These are phyloP conservation scores for Claviceps sp. DNA, from an alignment of 2,329 filamentous ascomycete genomes.

Conservation along the genomic window DNA sequence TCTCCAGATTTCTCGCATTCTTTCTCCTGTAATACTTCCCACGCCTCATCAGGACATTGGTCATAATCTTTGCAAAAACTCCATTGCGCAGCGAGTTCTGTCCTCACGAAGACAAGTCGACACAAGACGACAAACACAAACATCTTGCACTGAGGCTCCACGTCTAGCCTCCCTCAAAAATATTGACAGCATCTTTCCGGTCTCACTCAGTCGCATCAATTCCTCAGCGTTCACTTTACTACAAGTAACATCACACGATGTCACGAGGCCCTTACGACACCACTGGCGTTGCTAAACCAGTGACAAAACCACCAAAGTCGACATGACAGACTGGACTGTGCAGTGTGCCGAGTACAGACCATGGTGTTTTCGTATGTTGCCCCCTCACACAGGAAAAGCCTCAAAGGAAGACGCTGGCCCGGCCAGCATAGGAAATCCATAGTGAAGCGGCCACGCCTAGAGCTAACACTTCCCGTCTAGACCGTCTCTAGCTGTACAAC, in stretches of 20 bases:
- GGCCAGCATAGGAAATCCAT: not conserved
- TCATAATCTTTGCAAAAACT: not conserved
- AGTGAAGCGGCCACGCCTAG: not conserved
- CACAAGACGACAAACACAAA: not conserved
- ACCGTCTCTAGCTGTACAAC: not conserved
- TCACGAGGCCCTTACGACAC: conserved; percentile 24
- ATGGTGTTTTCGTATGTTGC: not conserved
- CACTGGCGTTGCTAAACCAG: conserved; percentile 24
- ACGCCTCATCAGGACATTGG: not conserved
- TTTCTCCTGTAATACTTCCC: not conserved
- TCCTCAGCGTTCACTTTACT: not conserved
- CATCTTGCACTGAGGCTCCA: not conserved
- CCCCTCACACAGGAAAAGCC: not conserved
- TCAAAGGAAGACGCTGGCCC: not conserved
- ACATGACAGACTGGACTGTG: not conserved
- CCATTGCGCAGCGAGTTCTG: not conserved
- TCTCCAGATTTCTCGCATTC: not conserved
- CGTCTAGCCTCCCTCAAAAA: not conserved
- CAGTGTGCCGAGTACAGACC: not conserved
- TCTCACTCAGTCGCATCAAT: not conserved
- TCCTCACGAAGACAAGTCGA: not conserved
- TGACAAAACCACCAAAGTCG: conserved; percentile 22
- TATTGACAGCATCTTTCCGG: not conserved
- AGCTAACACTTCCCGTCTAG: not conserved
- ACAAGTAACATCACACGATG: conserved; percentile 12